These are phyloP conservation scores for Globisporangium okanoganense DNA, from an alignment of 352 stramenopile species.

Conservation along the genomic window DNA sequence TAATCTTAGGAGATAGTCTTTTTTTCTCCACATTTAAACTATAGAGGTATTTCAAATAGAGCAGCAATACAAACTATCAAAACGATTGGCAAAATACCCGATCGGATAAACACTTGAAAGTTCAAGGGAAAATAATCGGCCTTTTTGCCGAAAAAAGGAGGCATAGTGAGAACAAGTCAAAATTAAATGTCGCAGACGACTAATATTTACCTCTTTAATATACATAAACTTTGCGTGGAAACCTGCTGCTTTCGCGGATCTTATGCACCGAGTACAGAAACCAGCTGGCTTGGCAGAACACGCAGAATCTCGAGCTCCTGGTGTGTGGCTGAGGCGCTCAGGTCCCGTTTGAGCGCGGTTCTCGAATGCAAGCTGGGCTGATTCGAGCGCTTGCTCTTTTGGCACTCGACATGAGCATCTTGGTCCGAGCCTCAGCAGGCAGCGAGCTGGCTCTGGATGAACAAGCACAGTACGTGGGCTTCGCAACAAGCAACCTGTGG, in stretches of 20 bases:
- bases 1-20: not conserved
- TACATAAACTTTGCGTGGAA: not conserved
- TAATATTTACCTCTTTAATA: too few relatives aligned
- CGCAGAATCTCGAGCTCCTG: not conserved
- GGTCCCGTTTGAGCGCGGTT: not conserved
- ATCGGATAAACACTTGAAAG: too few relatives aligned
- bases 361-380: not conserved
- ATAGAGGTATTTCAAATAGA: slow-evolving; percentile 10
- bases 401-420: too few relatives aligned
- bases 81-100: too few relatives aligned
- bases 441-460: too few relatives aligned
- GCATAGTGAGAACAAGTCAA: too few relatives aligned
- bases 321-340: not conserved
- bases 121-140: too few relatives aligned
- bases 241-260: slow-evolving; percentile 1
- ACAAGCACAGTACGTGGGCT: too few relatives aligned
- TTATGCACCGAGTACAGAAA: not conserved
- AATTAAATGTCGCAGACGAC: too few relatives aligned
- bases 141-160: too few relatives aligned
- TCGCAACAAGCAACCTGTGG: too few relatives aligned
- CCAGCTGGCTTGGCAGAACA: slow-evolving; percentile 33
- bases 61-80: not conserved
- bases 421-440: too few relatives aligned
- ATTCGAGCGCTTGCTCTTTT: not conserved
- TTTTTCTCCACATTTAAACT: not conserved